Conservation (phyloP, 805 yeast genomes). For the Phaffomyces thermotolerans region DNA sequence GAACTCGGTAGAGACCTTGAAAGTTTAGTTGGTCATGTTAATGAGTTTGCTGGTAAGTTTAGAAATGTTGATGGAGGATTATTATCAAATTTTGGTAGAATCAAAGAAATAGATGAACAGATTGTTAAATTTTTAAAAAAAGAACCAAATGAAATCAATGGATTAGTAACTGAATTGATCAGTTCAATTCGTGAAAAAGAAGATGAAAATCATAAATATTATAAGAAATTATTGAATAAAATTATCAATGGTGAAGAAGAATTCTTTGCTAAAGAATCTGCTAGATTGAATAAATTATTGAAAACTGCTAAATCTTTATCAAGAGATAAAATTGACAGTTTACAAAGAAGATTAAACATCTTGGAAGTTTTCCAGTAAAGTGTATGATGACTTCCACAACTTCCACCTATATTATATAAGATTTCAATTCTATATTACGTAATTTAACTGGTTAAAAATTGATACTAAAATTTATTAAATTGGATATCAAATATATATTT, state of each 20-base stretch:
- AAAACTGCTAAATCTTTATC: slow-evolving; percentile 27
- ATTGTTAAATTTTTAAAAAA: slow-evolving; percentile 23
- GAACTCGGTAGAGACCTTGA: slow-evolving; percentile 39
- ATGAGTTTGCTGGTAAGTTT: slow-evolving; percentile 27
- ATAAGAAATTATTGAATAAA: slow-evolving; percentile 39
- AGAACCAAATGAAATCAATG: slow-evolving; percentile 15
- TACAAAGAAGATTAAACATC: slow-evolving; percentile 44
- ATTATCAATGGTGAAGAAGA: slow-evolving; percentile 36
- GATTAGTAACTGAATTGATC: slow-evolving; percentile 28
- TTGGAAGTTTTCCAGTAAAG: slow-evolving; percentile 15
- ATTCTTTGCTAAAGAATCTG: slow-evolving; percentile 35
- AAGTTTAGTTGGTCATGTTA: slow-evolving; percentile 50
- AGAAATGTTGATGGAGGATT: slow-evolving; percentile 33
- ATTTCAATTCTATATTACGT: no score
- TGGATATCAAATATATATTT: no score
- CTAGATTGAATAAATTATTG: slow-evolving; percentile 38
- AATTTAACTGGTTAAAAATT: no score
- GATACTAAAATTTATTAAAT: no score
- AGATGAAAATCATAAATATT: slow-evolving; percentile 33
- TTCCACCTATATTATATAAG: no score
- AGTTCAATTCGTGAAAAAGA: slow-evolving; percentile 2
- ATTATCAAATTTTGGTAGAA: slow-evolving; percentile 23
- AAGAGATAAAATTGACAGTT: slow-evolving; percentile 37
- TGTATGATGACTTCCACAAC: no score
- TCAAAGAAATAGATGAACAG: slow-evolving; percentile 12